Base-by-base conservation (phyloP, 345 rosid species). In the Arabidopsis suecica region DNA sequence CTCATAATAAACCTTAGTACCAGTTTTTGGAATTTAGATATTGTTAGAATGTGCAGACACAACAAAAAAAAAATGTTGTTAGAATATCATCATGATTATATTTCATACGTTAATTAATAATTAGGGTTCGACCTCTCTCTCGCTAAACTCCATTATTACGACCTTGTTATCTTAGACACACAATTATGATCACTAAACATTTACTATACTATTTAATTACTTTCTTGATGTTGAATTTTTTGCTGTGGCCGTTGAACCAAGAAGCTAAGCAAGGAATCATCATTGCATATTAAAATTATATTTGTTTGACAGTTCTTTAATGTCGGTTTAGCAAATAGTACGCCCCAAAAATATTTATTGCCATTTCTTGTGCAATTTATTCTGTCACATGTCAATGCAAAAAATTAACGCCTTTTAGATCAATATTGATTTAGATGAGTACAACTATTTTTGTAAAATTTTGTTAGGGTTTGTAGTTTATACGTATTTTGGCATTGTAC, bases 91-190 rank as follows among this genome's bases (percentile, higher is more conserved):
- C 70, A 72, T 73, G 28, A 53, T 36, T 41, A 63, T 33, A 28
- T 64, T 53, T 64, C 64, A 9, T 64, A 64, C 58, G 58, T 65
- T 64, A 55, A 73, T 42, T 37, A 23, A 36, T 37, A 23, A 36
- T 66, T 47, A 48, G 65, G 78, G 32, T 25, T 65, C 14, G 42
- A 48, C 38, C 45, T 49, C 66, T 48, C 45, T 49, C 66, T 58
- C 61, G 57, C 67, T 37, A 74, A 30, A 28, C 61, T 38, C 55
- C 47, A 67, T 75, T 28, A 75, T 67, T 32, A 67, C 73, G 16
- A 60, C 10, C 12, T 68, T 50, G 55, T 50, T 50, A 75, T 23
- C 73, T 60, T 68, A 60, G 68, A 68, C 62, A 75, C 55, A 47
- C 56, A 68, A 44, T 67, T 68, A 75, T 60, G 68, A 67, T 6